A percentile compares a stretch with the other conserved stretches of the same genome.
phyloP scores from a whole-genome alignment of 2,329 filamentous ascomycete species.

The Aspergillus tamarii region DNA sequence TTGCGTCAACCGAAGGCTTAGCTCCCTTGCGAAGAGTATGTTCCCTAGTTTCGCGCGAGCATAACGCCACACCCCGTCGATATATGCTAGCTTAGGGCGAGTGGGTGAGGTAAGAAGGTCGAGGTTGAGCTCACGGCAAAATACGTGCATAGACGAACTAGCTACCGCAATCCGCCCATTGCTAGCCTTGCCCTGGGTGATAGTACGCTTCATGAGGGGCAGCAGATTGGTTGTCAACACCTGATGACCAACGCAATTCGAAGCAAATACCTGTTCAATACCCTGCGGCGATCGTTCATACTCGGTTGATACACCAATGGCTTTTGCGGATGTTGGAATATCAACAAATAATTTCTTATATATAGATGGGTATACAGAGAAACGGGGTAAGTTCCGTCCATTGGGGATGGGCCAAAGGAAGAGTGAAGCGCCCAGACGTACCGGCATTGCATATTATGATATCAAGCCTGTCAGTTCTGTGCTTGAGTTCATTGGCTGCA shows the following conservation, averaged over 20 bases:
- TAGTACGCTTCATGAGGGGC: constrained; percentile 32
- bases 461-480: constrained; percentile 30
- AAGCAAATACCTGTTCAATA: constrained; percentile 53
- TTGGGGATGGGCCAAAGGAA: background rate
- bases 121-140: constrained; percentile 31
- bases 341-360: background rate
- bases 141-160: constrained; percentile 35
- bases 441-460: constrained; percentile 39
- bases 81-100: constrained; percentile 23
- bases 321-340: constrained; percentile 7
- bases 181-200: constrained; percentile 27
- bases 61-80: constrained; percentile 36
- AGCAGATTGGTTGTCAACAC: constrained; percentile 54
- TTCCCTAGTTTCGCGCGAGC: constrained; percentile 37
- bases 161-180: constrained; percentile 51
- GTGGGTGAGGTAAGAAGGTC: constrained; percentile 27
- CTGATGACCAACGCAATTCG: constrained; percentile 56
- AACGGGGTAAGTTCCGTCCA: background rate
- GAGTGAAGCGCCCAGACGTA: constrained; percentile 12
- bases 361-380: background rate
- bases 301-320: constrained; percentile 23
- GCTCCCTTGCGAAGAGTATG: constrained; percentile 36
- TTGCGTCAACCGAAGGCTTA: constrained; percentile 27
- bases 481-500: constrained; percentile 25
- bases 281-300: constrained; percentile 39